Conservation (phyloP, 768 basidiomycete genomes). For the Psilocybe azurescens region DNA sequence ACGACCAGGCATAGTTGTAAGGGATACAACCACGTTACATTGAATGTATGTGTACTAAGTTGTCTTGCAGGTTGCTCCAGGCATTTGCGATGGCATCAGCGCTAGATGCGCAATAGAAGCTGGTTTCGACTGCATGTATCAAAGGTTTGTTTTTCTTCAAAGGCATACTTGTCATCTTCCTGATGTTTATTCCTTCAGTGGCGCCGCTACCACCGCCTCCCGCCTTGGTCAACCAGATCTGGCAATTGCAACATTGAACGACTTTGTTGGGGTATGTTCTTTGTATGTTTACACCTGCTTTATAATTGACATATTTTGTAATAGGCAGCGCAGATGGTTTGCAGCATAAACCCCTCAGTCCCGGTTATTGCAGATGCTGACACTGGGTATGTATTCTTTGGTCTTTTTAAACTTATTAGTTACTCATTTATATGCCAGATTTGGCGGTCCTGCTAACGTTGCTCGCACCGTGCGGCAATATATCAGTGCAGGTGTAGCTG, state of each 20-base stretch:
- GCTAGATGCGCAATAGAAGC: conserved; percentile 82
- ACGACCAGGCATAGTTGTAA: conserved; percentile 77
- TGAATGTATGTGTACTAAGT: neutral
- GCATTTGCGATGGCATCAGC: conserved; percentile 81
- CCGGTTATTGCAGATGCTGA: conserved; percentile 85
- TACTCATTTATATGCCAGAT: conserved; percentile 32
- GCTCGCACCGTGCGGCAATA: conserved; percentile 80
- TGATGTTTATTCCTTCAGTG: conserved; percentile 40
- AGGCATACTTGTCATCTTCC: neutral
- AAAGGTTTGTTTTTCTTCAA: conserved; percentile 50
- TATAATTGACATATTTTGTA: conserved; percentile 4
- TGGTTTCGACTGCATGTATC: conserved; percentile 79
- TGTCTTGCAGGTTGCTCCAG: conserved; percentile 64
- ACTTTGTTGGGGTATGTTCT: conserved; percentile 65
- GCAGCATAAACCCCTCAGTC: conserved; percentile 61
- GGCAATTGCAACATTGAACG: conserved; percentile 79
- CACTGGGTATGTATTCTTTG: conserved; percentile 56
- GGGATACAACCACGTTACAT: conserved; percentile 23
- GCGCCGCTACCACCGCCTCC: conserved; percentile 82
- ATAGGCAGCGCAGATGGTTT: conserved; percentile 74
- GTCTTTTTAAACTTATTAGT: neutral
- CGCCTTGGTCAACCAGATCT: conserved; percentile 81
- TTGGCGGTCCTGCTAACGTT: conserved; percentile 78
- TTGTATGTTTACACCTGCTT: neutral
- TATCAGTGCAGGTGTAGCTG: conserved; percentile 71